A percentile compares a stretch with the other conserved stretches of the same genome.
phyloP scores from a whole-genome alignment of 2,329 filamentous ascomycete genomes.

The Colletotrichum aenigma region DNA sequence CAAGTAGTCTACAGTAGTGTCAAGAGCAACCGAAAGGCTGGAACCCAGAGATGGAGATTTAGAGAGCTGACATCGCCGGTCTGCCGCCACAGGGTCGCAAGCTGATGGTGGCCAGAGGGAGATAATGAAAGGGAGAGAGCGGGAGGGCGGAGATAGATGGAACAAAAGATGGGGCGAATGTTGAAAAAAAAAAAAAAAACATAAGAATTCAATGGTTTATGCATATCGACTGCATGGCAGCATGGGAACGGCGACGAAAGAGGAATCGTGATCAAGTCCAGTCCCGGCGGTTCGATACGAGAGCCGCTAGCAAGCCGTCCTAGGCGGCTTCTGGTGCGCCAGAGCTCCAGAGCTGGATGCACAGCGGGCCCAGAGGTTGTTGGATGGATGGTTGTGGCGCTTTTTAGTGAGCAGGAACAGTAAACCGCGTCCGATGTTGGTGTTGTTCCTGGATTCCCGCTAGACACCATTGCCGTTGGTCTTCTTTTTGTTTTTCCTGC shows the following conservation, averaged over 20 bases:
- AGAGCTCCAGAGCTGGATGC: not conserved
- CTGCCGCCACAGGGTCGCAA: not conserved
- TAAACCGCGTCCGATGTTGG: not conserved
- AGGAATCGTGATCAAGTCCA: not conserved
- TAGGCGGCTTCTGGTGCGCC: not conserved
- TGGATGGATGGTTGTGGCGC: not conserved
- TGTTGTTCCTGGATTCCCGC: not conserved
- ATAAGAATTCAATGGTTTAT: not conserved
- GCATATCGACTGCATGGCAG: not conserved
- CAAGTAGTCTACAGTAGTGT: not conserved
- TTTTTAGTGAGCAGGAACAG: not conserved
- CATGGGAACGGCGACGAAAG: not conserved
- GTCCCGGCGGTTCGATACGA: conserved; percentile 1
- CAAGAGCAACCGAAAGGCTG: not conserved
- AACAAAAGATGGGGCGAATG: not conserved
- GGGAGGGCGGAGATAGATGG: not conserved
- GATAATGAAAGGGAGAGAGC: not conserved
- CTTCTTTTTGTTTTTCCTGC: not conserved
- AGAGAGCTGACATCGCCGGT: not conserved
- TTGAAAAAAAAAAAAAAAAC: not conserved
- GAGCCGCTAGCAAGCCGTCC: not conserved
- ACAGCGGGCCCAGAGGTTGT: not conserved
- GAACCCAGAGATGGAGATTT: too few relatives aligned
- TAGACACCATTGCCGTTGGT: not conserved
- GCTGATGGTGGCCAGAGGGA: not conserved